Conservation (phyloP, 345 rosid genomes). For the Rhizophora mangle region DNA sequence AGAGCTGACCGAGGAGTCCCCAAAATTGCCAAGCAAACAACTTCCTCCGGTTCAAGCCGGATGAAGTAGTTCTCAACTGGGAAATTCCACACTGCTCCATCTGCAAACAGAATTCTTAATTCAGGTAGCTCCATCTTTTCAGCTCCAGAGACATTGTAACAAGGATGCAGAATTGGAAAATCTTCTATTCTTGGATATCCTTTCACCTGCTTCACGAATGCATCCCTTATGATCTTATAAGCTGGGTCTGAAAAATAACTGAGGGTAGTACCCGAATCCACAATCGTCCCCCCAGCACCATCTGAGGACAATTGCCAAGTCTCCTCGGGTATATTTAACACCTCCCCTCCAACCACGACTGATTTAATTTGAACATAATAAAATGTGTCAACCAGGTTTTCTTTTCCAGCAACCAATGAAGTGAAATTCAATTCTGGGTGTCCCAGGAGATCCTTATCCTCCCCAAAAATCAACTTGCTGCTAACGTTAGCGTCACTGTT, state of each 20-base stretch:
- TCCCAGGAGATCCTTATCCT: conserved; percentile 52
- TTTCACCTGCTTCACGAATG: conserved; percentile 55
- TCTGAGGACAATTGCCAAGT: conserved; percentile 62
- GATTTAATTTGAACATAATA: conserved; percentile 77
- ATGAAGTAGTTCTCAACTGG: conserved; percentile 83
- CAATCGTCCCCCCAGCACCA: conserved; percentile 79
- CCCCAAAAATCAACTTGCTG: conserved; percentile 86
- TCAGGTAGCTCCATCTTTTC: conserved; percentile 60
- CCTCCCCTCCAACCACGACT: conserved; percentile 57
- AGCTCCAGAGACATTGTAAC: conserved; percentile 79
- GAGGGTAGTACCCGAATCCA: conserved; percentile 77
- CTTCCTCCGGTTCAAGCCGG: conserved; percentile 47
- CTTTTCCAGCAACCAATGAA: conserved; percentile 51
- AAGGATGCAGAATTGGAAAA: conserved; percentile 63
- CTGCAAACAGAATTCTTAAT: conserved; percentile 59
- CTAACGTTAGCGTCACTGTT: conserved; percentile 59
- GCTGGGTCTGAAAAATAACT: conserved; percentile 72
- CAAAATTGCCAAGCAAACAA: conserved; percentile 77
- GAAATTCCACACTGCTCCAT: conserved; percentile 87
- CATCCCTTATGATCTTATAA: conserved; percentile 53
- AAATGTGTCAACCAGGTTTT: conserved; percentile 59
- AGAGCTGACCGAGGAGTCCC: conserved; percentile 74
- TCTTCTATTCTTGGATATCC: conserved; percentile 51
- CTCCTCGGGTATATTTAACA: conserved; percentile 57
- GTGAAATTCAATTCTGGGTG: conserved; percentile 69